phyloP scores from a whole-genome alignment of 192 early-diverging fungal species.

The Umbelopsis sp. region DNA sequence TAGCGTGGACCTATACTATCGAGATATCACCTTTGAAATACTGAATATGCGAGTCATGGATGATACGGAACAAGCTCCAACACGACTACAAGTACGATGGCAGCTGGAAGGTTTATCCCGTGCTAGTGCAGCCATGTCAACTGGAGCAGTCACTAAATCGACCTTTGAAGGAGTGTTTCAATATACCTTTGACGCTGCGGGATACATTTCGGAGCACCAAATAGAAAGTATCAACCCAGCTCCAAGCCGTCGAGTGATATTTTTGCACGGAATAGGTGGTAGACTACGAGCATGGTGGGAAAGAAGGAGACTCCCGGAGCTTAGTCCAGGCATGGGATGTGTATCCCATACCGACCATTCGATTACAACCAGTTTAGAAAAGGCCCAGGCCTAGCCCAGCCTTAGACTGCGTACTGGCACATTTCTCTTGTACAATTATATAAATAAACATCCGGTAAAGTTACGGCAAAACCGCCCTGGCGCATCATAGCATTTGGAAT shows the following conservation, averaged over 20 bases:
- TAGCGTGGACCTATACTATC: constrained; percentile 58
- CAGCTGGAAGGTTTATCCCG: constrained; percentile 44
- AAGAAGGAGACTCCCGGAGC: constrained; percentile 7
- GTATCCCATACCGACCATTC: neutral
- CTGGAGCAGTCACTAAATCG: constrained; percentile 24
- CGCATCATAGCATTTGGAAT: neutral
- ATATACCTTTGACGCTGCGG: constrained; percentile 45
- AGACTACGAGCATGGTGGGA: constrained; percentile 24
- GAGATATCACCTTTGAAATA: constrained; percentile 49
- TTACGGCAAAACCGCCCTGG: neutral
- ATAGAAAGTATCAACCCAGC: constrained; percentile 54
- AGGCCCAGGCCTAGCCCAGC: neutral
- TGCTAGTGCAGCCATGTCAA: constrained; percentile 30
- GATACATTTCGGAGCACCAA: constrained; percentile 47
- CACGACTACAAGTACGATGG: constrained; percentile 49
- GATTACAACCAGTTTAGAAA: neutral
- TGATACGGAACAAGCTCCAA: constrained; percentile 22
- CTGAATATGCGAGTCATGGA: constrained; percentile 41
- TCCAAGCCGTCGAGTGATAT: constrained; percentile 45
- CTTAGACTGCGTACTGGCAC: no score
- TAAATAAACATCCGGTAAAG: no score
- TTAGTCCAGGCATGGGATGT: constrained; percentile 8
- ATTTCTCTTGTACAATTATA: no score
- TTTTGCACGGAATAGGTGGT: constrained; percentile 32
- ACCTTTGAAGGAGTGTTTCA: constrained; percentile 50